Evolutionary conservation across 768 basidiomycete species (phyloP).

Genomic region (Kwoniella botswanensis): DNA sequence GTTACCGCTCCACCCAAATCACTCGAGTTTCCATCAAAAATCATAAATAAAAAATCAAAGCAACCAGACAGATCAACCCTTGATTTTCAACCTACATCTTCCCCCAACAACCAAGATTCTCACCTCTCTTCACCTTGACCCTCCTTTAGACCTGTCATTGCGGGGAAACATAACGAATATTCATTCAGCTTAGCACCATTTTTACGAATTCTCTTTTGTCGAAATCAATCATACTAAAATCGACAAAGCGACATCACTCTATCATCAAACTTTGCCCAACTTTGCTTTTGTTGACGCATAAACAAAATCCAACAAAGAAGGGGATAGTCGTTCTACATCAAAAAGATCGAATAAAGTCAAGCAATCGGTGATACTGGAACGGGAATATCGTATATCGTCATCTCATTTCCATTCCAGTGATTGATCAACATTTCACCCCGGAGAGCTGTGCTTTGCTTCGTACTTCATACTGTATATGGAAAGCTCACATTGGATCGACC

Average conservation of each 20-base stretch:
- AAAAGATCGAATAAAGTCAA: background rate
- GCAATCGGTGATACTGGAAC: background rate
- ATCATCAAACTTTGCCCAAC: background rate
- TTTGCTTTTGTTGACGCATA: conserved; percentile 2
- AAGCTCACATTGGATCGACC: conserved; percentile 2
- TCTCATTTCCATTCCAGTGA: background rate
- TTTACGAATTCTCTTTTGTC: too few species aligned
- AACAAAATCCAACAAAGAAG: background rate
- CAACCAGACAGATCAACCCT: background rate
- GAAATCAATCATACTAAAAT: background rate
- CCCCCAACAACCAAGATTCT: background rate
- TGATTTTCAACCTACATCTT: background rate
- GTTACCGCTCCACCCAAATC: background rate
- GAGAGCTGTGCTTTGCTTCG: background rate
- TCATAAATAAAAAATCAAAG: background rate
- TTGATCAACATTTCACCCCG: background rate
- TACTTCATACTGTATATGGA: background rate
- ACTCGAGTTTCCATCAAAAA: background rate
- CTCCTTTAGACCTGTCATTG: conserved; percentile 13
- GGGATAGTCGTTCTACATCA: background rate
- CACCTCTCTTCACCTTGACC: background rate
- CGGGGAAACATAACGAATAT: background rate
- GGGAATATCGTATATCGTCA: too few species aligned
- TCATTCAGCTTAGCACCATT: too few species aligned
- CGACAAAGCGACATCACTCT: background rate